Conservation (phyloP, 495 filamentous ascomycete species). For the Podospora fimiseda region DNA sequence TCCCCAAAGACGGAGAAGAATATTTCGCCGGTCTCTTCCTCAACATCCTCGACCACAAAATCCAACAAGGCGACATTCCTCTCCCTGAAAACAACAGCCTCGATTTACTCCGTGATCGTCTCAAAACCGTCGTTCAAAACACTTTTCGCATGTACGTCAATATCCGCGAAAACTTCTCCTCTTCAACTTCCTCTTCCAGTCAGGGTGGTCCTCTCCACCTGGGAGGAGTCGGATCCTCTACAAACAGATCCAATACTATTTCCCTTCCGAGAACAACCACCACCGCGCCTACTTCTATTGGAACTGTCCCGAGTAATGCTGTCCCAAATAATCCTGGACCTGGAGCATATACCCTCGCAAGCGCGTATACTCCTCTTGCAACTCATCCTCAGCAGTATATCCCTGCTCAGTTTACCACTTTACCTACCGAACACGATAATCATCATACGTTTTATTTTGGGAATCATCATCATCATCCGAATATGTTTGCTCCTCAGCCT, state of each 20-base stretch:
- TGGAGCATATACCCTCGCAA: neutral
- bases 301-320: neutral
- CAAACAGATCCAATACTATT: neutral
- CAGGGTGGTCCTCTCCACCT: neutral
- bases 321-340: neutral
- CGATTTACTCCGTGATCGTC: conserved; percentile 10
- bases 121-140: conserved; percentile 17
- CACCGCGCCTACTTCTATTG: neutral
- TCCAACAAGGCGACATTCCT: conserved; percentile 19
- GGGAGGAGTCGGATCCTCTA: neutral
- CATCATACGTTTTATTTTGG: neutral
- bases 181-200: conserved; percentile 13
- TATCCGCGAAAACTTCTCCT: conserved; percentile 11
- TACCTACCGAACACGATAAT: neutral
- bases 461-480: neutral
- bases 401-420: neutral
- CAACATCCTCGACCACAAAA: conserved; percentile 23
- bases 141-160: conserved; percentile 18
- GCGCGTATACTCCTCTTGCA: neutral
- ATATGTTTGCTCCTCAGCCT: neutral
- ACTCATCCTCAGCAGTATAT: neutral
- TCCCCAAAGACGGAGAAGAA: conserved; percentile 16
- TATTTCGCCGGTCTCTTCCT: conserved; percentile 21
- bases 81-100: neutral
- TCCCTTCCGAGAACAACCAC: neutral